Conservation (phyloP, 176 grass and related monocot genomes). For the Miscanthus lutarioriparius region DNA sequence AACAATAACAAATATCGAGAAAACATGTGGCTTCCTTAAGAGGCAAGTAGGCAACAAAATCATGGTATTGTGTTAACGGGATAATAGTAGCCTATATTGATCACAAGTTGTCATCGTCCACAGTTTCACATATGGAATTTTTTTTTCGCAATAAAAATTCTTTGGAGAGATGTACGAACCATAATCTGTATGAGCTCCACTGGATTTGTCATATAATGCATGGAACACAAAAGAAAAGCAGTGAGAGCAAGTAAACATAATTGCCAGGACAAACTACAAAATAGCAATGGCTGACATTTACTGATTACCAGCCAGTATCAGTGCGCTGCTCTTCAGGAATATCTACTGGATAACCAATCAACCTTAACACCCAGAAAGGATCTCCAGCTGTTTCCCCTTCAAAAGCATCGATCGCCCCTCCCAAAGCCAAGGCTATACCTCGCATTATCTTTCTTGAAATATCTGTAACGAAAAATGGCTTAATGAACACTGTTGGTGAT, state of each 20-base stretch:
- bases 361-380: slow-evolving; percentile 75
- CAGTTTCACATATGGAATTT: background rate
- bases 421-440: slow-evolving; percentile 89
- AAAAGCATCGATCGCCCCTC: slow-evolving; percentile 68
- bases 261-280: background rate
- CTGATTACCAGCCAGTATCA: slow-evolving; percentile 80
- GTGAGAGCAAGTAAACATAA: slow-evolving; percentile 30
- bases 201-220: slow-evolving; percentile 45
- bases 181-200: slow-evolving; percentile 96
- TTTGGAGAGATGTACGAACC: slow-evolving; percentile 51
- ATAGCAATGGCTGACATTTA: background rate
- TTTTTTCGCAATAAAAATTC: background rate
- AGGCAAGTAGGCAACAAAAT: background rate
- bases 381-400: slow-evolving; percentile 64
- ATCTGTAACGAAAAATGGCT: slow-evolving; percentile 37
- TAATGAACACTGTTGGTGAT: slow-evolving; percentile 2
- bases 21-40: background rate
- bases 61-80: background rate
- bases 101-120: background rate
- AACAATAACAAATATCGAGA: background rate
- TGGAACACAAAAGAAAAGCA: slow-evolving; percentile 17
- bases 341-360: slow-evolving; percentile 92
- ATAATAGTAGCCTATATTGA: background rate
- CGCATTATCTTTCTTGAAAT: slow-evolving; percentile 95
- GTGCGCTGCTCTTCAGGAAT: slow-evolving; percentile 70